Percentiles rank a stretch among this genome's conserved stretches.
Conservation (phyloP, 257 asterid genomes). For the Hygrophila difformis region DNA sequence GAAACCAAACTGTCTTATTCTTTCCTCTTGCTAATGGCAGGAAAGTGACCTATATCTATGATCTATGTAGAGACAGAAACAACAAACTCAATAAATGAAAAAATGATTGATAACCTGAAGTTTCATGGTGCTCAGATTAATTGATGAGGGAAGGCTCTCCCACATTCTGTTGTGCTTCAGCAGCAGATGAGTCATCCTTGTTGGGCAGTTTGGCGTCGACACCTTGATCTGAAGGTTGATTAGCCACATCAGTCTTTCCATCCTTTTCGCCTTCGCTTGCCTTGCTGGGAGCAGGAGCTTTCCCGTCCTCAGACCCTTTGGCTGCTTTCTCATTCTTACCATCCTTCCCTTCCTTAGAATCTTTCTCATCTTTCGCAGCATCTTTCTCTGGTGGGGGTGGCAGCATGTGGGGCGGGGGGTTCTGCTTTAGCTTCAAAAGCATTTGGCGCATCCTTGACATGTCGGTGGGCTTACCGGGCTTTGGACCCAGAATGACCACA, state of each 20-base stretch:
- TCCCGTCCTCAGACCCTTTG: background rate
- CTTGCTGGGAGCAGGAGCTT: slow-evolving; percentile 3
- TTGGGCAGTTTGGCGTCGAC: slow-evolving; percentile 24
- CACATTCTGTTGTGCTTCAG: slow-evolving; percentile 17
- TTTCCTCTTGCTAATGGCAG: background rate
- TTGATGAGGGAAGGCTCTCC: slow-evolving; percentile 19
- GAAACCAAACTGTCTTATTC: slow-evolving; percentile 26
- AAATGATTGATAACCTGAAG: background rate
- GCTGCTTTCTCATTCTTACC: slow-evolving; percentile 25
- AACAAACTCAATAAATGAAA: background rate
- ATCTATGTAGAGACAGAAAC: slow-evolving; percentile 9
- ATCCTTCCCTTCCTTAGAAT: slow-evolving; percentile 22
- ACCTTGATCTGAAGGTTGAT: slow-evolving; percentile 19
- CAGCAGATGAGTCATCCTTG: slow-evolving; percentile 22
- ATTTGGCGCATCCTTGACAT: slow-evolving; percentile 83
- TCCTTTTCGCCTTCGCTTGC: slow-evolving; percentile 19
- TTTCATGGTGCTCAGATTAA: slow-evolving; percentile 13
- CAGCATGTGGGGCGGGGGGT: slow-evolving; percentile 86
- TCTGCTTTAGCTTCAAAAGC: slow-evolving; percentile 66
- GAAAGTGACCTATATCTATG: background rate
- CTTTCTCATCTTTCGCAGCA: slow-evolving; percentile 24
- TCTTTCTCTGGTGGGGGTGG: slow-evolving; percentile 52
- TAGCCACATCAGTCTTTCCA: slow-evolving; percentile 16
- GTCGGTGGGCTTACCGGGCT: slow-evolving; percentile 94
- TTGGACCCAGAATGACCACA: slow-evolving; percentile 77